Evolutionary conservation across 2,329 filamentous ascomycete genomes (phyloP).

Genomic region (Capronia epimyces): DNA sequence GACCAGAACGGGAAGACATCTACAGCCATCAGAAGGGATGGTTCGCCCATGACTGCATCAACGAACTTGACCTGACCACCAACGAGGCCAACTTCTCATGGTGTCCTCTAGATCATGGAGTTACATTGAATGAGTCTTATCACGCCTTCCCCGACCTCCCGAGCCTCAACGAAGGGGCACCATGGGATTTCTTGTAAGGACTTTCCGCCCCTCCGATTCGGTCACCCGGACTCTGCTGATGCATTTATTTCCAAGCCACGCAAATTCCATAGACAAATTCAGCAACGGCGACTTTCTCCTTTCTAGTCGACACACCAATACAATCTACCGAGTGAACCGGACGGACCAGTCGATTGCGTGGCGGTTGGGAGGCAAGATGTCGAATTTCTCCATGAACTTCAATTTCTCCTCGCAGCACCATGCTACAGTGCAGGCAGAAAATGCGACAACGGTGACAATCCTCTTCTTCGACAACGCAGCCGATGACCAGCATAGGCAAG

Average conservation of each 20-base stretch:
- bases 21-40: constrained; percentile 31
- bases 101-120: constrained; percentile 43
- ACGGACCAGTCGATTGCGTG: constrained; percentile 39
- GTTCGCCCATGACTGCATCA: constrained; percentile 40
- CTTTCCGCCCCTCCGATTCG: background rate
- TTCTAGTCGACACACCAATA: constrained; percentile 39
- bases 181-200: constrained; percentile 47
- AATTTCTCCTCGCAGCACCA: constrained; percentile 51
- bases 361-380: constrained; percentile 47
- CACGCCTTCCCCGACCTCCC: constrained; percentile 4
- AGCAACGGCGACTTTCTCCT: constrained; percentile 41
- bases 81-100: constrained; percentile 42
- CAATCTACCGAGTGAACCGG: constrained; percentile 37
- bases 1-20: constrained; percentile 12
- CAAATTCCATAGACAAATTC: constrained; percentile 51
- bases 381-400: constrained; percentile 39
- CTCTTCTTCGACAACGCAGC: constrained; percentile 36
- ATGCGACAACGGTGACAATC: background rate
- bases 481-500: constrained; percentile 2
- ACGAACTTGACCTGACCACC: constrained; percentile 44
- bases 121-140: constrained; percentile 22
- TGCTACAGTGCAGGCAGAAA: constrained; percentile 33
- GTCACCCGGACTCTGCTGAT: too few relatives aligned
- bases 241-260: constrained; percentile 34
- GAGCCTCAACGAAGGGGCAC: background rate